Percentiles rank a stretch among this genome's conserved stretches.
Conservation (phyloP, 192 early-diverging fungal genomes). For the Phycomyces nitens region DNA sequence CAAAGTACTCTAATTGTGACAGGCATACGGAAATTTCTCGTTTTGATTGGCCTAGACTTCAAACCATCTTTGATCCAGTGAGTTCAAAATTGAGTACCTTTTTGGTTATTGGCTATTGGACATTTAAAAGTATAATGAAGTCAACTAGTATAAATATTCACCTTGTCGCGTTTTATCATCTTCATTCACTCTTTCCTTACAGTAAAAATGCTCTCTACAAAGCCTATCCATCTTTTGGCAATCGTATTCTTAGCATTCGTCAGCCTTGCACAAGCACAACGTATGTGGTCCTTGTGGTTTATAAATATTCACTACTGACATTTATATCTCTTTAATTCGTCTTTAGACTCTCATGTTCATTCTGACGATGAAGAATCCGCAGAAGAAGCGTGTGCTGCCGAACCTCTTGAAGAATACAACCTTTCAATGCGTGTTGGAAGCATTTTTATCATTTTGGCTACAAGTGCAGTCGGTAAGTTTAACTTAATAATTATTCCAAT, state of each 20-base stretch:
- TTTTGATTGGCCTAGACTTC: constrained; percentile 4
- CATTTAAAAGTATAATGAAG: not conserved
- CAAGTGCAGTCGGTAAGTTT: constrained; percentile 28
- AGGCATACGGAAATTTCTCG: constrained; percentile 10
- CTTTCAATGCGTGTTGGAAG: constrained; percentile 25
- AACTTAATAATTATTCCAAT: not conserved
- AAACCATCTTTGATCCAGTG: constrained; percentile 1
- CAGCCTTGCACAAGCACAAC: not conserved
- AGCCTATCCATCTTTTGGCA: not conserved
- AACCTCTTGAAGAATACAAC: constrained; percentile 23
- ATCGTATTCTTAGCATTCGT: not conserved
- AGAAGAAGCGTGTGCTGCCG: constrained; percentile 4
- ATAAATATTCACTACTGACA: not conserved
- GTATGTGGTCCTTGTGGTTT: no score
- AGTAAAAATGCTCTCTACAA: not conserved
- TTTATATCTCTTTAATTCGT: not conserved
- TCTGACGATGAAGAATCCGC: not conserved
- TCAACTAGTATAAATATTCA: no score
- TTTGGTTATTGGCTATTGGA: not conserved
- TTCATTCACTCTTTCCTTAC: not conserved
- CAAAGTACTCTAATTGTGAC: not conserved
- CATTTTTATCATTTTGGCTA: constrained; percentile 30
- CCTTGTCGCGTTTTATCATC: constrained; percentile 7
- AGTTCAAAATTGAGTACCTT: constrained; percentile 1
- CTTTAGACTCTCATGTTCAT: not conserved